Conservation (phyloP, 805 yeast species). For the Teunomyces lycoperdinae region DNA sequence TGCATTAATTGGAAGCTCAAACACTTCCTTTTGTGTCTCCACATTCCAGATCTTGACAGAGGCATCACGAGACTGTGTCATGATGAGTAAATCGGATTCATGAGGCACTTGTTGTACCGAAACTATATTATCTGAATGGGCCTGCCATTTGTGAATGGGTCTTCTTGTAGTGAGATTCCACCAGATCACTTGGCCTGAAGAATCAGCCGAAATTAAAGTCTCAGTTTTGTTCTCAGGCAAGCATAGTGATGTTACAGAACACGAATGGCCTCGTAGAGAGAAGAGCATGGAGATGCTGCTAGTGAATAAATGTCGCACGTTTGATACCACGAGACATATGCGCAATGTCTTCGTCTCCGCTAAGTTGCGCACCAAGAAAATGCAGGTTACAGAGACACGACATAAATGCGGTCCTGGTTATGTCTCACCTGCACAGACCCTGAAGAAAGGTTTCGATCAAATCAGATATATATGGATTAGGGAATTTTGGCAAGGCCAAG, state of each 20-base stretch:
- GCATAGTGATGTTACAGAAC: slow-evolving; percentile 13
- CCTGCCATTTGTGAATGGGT: slow-evolving; percentile 56
- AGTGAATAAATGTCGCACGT: neutral
- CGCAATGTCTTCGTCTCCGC: no score
- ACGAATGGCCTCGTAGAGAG: slow-evolving; percentile 21
- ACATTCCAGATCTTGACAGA: slow-evolving; percentile 9
- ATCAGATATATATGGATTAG: no score
- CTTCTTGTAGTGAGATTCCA: slow-evolving; percentile 63
- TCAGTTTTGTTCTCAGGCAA: neutral
- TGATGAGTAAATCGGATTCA: slow-evolving; percentile 33
- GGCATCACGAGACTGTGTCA: slow-evolving; percentile 13
- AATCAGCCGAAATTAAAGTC: slow-evolving; percentile 55
- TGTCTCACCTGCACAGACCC: no score
- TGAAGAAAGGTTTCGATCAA: no score
- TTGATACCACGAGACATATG: no score
- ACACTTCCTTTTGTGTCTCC: slow-evolving; percentile 21
- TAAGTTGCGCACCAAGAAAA: no score
- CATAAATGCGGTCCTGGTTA: neutral
- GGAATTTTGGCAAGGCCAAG: no score
- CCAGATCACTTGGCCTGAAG: slow-evolving; percentile 57
- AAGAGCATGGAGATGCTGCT: slow-evolving; percentile 7
- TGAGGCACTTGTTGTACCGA: neutral
- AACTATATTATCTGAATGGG: slow-evolving; percentile 53
- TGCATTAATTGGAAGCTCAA: slow-evolving; percentile 66
- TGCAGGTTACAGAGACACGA: neutral